Evolutionary conservation across 2,329 filamentous ascomycete species (phyloP), one percentile per base, ranked within the genome.

Genomic region (Aspergillus ochraceus): DNA sequence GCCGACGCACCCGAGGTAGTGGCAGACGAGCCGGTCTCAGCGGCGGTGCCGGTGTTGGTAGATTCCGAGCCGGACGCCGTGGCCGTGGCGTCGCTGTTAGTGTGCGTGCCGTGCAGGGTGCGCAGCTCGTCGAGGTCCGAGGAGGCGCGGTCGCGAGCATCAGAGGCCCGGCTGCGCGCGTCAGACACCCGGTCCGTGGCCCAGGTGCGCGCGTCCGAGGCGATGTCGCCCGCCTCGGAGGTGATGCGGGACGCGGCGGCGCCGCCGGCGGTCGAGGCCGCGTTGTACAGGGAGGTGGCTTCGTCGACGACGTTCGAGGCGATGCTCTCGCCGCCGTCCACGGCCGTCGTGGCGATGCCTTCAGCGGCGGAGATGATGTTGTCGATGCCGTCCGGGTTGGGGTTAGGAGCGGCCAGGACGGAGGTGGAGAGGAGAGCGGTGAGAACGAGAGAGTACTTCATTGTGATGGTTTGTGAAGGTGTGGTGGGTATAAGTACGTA

Each of bases 361-460:
- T 59, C 24, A 49, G 55, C 65, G 39, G 52, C 53, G n/a, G 65
- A 62, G 60, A 69, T 36, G 61, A 67, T 63, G 26, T 57, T 39
- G 60, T 59, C 60, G 46, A 70, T 32, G 32, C 61, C 61, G 57
- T 57, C 39, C 45, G 54, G 12, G 49, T 55, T 55, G 19, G 64
- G 55, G 20, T 68, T 60, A 49, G 62, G 24, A 39, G 68, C 64
- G 46, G 70, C 51, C 63, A 65, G 61, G 53, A 63, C 60, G 24
- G 64, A 58, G 61, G 66, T 63, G 54, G 70, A 57, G 60, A 70
- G 58, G 57, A 72, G 64, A 39, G 62, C 50, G 36, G 70, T 69
- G 60, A 65, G 57, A 58, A 71, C 51, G 45, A 66, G 53, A 52
- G 65, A 66, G 64, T 70, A 65, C 59, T 72, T 70, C 71, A 73